These are phyloP conservation scores for Fusarium chlamydosporum DNA, from an alignment of 2,329 filamentous ascomycete species.

Conservation along the genomic window DNA sequence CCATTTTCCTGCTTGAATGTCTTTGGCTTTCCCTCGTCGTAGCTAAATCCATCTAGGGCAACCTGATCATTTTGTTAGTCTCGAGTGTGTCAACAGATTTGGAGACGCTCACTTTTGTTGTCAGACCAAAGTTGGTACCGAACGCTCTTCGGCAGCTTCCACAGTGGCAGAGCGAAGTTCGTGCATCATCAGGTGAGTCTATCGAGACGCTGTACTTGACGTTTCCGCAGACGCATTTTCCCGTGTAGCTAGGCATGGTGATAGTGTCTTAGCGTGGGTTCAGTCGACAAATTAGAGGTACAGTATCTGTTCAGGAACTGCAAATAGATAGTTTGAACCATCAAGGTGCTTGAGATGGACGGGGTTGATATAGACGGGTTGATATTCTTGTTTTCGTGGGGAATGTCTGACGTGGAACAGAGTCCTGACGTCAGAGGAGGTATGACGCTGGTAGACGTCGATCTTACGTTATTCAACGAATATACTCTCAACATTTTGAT, in stretches of 20 bases:
- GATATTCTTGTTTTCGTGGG: background rate
- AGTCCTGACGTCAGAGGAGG: constrained; percentile 28
- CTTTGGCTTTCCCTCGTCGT: constrained; percentile 25
- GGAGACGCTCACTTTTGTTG: constrained; percentile 6
- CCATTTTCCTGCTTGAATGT: constrained; percentile 36
- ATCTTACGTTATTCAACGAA: background rate
- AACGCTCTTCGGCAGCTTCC: constrained; percentile 30
- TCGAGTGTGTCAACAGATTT: rapidly evolving
- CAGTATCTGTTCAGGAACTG: rapidly evolving
- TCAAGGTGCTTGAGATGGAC: background rate
- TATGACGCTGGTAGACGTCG: constrained; percentile 12
- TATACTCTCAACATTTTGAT: no score
- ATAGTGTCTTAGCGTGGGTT: no score
- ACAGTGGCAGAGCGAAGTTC: constrained; percentile 30
- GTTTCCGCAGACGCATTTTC: constrained; percentile 34
- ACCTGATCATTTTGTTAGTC: constrained; percentile 1
- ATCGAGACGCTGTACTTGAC: constrained; percentile 30
- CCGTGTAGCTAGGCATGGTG: constrained; percentile 24
- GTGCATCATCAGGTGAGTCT: constrained; percentile 24
- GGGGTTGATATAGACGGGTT: background rate
- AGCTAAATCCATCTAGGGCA: constrained; percentile 18
- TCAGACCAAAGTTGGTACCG: constrained; percentile 35
- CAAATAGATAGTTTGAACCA: rapidly evolving
- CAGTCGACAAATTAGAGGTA: background rate
- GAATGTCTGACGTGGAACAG: background rate